Conservation (phyloP, 345 rosid genomes). For the Lepidium sativum region DNA sequence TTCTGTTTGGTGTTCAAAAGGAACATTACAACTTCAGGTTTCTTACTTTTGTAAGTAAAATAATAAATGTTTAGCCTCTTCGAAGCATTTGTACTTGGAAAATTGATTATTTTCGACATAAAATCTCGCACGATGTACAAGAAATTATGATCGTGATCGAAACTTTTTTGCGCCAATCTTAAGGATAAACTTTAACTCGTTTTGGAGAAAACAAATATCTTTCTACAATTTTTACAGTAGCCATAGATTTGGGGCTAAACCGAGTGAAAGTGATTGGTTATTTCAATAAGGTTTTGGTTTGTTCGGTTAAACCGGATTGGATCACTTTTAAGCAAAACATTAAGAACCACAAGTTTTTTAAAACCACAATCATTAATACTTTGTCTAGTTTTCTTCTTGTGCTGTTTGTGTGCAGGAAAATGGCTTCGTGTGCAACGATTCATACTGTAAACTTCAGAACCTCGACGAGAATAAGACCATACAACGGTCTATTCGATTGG, state of each 20-base stretch:
- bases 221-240: not conserved
- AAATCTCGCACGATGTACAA: slow-evolving; percentile 10
- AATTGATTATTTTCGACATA: not conserved
- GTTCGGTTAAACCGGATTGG: not conserved
- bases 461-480: slow-evolving; percentile 26
- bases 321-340: not conserved
- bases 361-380: not conserved
- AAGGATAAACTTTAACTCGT: not conserved
- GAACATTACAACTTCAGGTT: slow-evolving; percentile 1
- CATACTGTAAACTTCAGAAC: slow-evolving; percentile 19
- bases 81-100: not conserved
- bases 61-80: slow-evolving; percentile 3
- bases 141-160: slow-evolving; percentile 6
- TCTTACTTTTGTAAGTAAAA: slow-evolving; percentile 18
- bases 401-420: slow-evolving; percentile 23
- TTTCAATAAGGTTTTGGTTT: not conserved
- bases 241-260: no score
- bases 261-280: not conserved
- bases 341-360: slow-evolving; percentile 11
- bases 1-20: slow-evolving; percentile 2
- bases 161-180: not conserved
- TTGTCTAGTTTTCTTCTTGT: not conserved
- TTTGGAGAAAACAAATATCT: not conserved
- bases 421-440: slow-evolving; percentile 41
- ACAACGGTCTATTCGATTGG: slow-evolving; percentile 47